Percentiles rank a stretch among this genome's conserved stretches.
phyloP scores from a whole-genome alignment of 179 eudicot genomes.

The Beta lomatogona region DNA sequence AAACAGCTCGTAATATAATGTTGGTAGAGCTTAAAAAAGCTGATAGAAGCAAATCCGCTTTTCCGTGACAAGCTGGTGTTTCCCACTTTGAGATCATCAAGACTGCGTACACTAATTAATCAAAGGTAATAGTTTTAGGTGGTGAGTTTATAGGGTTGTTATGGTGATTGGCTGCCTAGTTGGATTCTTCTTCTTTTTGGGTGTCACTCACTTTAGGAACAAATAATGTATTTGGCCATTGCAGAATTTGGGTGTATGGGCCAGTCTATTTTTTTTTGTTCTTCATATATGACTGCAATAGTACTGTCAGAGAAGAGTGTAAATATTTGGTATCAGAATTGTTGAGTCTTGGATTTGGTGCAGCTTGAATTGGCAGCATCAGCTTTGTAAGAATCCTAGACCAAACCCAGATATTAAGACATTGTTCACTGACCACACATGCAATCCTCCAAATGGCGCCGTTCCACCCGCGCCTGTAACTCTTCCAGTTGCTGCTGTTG shows the following conservation, averaged over 20 bases:
- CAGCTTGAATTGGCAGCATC: constrained; percentile 98
- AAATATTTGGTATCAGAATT: constrained; percentile 12
- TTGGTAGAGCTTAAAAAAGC: constrained; percentile 74
- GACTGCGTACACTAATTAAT: constrained; percentile 79
- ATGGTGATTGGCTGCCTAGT: not conserved
- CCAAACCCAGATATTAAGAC: constrained; percentile 90
- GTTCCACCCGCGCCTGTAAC: constrained; percentile 67
- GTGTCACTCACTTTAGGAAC: not conserved
- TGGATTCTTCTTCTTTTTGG: not conserved
- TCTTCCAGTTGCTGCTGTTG: constrained; percentile 68
- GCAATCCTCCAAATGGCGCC: constrained; percentile 76
- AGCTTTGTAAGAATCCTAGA: constrained; percentile 88
- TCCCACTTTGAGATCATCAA: constrained; percentile 71
- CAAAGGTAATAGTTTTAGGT: constrained; percentile 54
- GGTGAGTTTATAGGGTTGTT: not conserved
- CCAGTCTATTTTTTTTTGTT: not conserved
- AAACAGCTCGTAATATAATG: constrained; percentile 80
- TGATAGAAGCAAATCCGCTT: constrained; percentile 83
- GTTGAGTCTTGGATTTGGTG: constrained; percentile 25
- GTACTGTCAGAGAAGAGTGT: not conserved
- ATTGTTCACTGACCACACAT: constrained; percentile 72
- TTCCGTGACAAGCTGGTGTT: constrained; percentile 78
- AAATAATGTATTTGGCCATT: not conserved
- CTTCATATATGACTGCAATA: not conserved
- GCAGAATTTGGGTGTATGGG: not conserved